Base-by-base conservation (phyloP, 208 protist species). In the Trypanosoma melophagium region DNA sequence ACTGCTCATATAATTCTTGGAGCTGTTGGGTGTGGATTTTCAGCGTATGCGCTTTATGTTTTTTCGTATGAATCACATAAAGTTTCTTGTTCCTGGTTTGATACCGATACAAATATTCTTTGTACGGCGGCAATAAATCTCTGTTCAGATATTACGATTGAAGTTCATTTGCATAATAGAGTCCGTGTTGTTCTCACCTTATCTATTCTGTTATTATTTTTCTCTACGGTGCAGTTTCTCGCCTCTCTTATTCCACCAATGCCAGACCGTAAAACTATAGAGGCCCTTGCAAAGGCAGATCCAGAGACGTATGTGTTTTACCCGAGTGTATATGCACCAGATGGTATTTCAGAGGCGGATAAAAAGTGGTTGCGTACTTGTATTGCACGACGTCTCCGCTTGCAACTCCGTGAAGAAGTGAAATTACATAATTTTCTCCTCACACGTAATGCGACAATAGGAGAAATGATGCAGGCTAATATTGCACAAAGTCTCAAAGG, bases 391-490 rank as follows among this genome's bases (percentile, higher is more conserved):
- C 55, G 71, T 31, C 74, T 92, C 28, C 71, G 60, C 7, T 56
- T 60, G 25, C 66, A 87, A 21, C 57, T 94, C 10, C 41, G 75
- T 19, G 50, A 81, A 38, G 53, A 83, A n/a, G 64, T 80, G 16
- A 51, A 75, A 24, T 65, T 77, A 54, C 60, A 65, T 2, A 77
- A 83, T 44, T 60, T 68, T 5, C 71, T 86, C 16, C 69, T 90
- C 21, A 91, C 76, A n/a, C 75, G 70, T 17, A 78, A 55, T 25
- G 73, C 71, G 8, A 86, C 84, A 4, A 82, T 94, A 66, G 88
- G 80, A 7, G 84, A 94, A 64, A 89, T 89, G 80, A 89, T 90
- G 83, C 75, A 78, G 38, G 66, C 80, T 16, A 90, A 91, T 54
- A 76, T 78, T 14, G 78, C 82, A 47, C 76, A 88, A 44, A 90